These are phyloP conservation scores for Tolypocladium tundrense DNA, from an alignment of 2,329 filamentous ascomycete genomes.

Conservation along the genomic window DNA sequence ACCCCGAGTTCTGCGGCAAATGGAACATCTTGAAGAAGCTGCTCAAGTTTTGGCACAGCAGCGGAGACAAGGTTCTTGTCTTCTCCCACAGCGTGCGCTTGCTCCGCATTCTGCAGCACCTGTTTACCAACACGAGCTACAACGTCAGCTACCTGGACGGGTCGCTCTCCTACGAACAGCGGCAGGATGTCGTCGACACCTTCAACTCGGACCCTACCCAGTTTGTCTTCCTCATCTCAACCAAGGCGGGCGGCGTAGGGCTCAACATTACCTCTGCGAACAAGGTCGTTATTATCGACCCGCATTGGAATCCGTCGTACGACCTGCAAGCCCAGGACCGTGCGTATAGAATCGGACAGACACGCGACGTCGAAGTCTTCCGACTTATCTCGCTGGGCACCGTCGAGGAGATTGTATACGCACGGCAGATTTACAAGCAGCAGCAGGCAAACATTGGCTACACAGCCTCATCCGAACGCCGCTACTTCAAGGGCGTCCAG, in stretches of 20 bases:
- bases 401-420: constrained; percentile 95
- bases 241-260: constrained; percentile 84
- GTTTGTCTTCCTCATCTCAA: constrained; percentile 94
- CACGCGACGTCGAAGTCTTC: constrained; percentile 89
- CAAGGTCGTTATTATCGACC: constrained; percentile 94
- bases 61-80: constrained; percentile 87
- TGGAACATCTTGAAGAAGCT: constrained; percentile 87
- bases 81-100: constrained; percentile 89
- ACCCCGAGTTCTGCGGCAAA: constrained; percentile 90
- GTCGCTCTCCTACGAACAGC: constrained; percentile 70
- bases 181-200: constrained; percentile 71
- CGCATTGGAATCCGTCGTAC: constrained; percentile 94
- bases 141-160: constrained; percentile 88
- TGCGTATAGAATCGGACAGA: constrained; percentile 91
- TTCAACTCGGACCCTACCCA: constrained; percentile 83
- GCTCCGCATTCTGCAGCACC: constrained; percentile 69
- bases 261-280: constrained; percentile 96
- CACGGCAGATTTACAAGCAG: constrained; percentile 96
- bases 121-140: constrained; percentile 84
- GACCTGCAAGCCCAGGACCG: constrained; percentile 94
- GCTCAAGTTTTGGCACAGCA: constrained; percentile 79
- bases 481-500: constrained; percentile 93
- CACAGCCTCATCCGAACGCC: constrained; percentile 78
- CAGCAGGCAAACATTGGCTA: constrained; percentile 98
- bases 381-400: constrained; percentile 83